Base-by-base conservation (phyloP, 23 red algal species). In the Gracilaria gracilis region DNA sequence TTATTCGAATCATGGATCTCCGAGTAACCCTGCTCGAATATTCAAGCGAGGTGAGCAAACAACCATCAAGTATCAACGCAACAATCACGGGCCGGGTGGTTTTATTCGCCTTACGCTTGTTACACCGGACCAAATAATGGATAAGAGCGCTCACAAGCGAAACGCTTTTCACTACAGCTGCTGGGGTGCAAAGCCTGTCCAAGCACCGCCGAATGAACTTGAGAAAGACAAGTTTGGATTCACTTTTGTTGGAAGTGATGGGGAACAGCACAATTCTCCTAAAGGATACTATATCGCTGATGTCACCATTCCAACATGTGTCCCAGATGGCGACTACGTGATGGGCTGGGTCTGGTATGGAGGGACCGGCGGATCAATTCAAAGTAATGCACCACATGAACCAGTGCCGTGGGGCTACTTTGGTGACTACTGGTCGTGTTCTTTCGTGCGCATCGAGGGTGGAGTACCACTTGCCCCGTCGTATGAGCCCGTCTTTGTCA, bases 161-260 rank as follows among this genome's bases (percentile, higher is more conserved):
- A 82, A 82, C 61, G 92, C 83, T 34, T 94, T 94, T 49, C 83
- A 94, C 61, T 94, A 88, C 57, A 87, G 55, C 57, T 94, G 83
- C 83, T 94, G 92, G 92, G 89, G 89, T 64, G 89, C 89, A 23
- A 61, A 81, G 11, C 76, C 87, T 31, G 55, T 70, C 7, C 14
- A 29, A 59, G 87, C 87, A 20, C 14, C 87, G 1, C 4, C 35
- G 1, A 42, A 77, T 23, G 87, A 90, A 32, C 71, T 61, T 2
- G 53, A 81, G 5, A 62, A 47, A 7, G 89, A 83, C 31, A 32
- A 61, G 11, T 92, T 75, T 79, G 89, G 89, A 0, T 92, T 83
- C 29, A 57, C 67, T 15, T 55, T 92, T 21, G 36, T 83, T 42
- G 79, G 67, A 4, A 84, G 79, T 36, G 89, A 92, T 61, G 80